Base-by-base conservation (phyloP, 2,329 filamentous ascomycete species). In the Elsinoe necatrix region DNA sequence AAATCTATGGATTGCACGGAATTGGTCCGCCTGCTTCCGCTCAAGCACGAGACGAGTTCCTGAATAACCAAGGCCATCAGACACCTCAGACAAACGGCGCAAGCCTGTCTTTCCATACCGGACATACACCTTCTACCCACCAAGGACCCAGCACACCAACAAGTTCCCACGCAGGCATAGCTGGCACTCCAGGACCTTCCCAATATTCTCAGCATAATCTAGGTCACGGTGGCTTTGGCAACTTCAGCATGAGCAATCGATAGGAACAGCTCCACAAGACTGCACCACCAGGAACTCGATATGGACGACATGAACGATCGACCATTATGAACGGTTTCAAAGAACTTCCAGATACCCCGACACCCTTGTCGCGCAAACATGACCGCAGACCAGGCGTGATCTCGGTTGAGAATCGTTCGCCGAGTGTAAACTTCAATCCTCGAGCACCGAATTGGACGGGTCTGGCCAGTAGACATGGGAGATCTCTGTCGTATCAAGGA, bases 1-100 rank as follows among this genome's bases (percentile, higher is more conserved):
- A 95, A 72, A 90, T 96, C 64, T 97, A 92, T 87, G 92, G 92
- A 9, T 77, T 97, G 8, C 91, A 90, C 54, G 86, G 73, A 27
- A 75, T 78, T 9, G 71, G 72, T 8, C 69, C 73, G 12, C 76
- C 75, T 18, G 75, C 75, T 2, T 79, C 87, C 63, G 82, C 75
- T 86, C 70, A 68, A 34, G 66, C 64, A 29, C 62, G 69, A 11
- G 68, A 71, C n/a, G 69, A 71, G 41, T 71, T 70, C 59, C 57
- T 61, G 1, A 58, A 59, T 18, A 59, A 50, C 42, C 59, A 61
- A 35, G 59, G 75, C 80, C 72, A 65, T 78, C 73, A n/a, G 63
- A 77, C 63, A 66, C 67, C 61, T 68, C 69, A 52, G 66, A 69
- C 16, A n/a, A 59, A 58, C 21, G 63, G 61, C n/a, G 60, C 60